phyloP scores from a whole-genome alignment of 73 alveolate genomes.

The Paramecium caudatum region DNA sequence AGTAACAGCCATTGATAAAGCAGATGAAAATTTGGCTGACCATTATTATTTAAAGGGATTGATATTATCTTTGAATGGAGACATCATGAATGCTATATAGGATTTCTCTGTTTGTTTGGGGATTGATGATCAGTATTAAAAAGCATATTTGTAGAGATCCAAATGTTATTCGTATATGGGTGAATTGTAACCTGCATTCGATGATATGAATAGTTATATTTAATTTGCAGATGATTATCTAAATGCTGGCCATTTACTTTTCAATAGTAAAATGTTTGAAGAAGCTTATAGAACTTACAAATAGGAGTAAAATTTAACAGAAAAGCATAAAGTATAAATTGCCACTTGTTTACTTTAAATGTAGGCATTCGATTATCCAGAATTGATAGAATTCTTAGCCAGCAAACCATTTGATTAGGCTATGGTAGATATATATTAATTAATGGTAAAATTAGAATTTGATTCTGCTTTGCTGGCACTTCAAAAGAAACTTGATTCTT shows the following conservation, averaged over 20 bases:
- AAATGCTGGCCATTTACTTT: conserved; percentile 67
- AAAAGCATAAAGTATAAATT: neutral
- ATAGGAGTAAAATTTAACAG: neutral
- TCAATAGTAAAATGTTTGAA: conserved; percentile 65
- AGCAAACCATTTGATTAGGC: neutral
- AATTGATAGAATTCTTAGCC: neutral
- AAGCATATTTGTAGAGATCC: conserved; percentile 64
- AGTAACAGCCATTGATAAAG: conserved; percentile 71
- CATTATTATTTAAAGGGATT: conserved; percentile 73
- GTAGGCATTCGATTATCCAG: neutral
- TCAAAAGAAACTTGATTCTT: neutral
- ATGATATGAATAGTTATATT: conserved; percentile 40
- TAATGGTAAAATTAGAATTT: neutral
- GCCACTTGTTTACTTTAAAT: neutral
- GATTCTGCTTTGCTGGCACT: neutral
- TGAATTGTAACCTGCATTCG: conserved; percentile 69
- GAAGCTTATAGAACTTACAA: conserved; percentile 69
- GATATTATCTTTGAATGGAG: conserved; percentile 41
- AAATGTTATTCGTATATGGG: conserved; percentile 57
- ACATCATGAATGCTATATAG: conserved; percentile 49
- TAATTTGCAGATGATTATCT: conserved; percentile 38
- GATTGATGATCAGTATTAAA: conserved; percentile 19
- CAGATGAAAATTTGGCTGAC: conserved; percentile 75
- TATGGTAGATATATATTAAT: neutral
- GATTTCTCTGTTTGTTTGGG: conserved; percentile 64